Evolutionary conservation across 257 asterid genomes (phyloP).

Genomic region (Handroanthus guayacan): DNA sequence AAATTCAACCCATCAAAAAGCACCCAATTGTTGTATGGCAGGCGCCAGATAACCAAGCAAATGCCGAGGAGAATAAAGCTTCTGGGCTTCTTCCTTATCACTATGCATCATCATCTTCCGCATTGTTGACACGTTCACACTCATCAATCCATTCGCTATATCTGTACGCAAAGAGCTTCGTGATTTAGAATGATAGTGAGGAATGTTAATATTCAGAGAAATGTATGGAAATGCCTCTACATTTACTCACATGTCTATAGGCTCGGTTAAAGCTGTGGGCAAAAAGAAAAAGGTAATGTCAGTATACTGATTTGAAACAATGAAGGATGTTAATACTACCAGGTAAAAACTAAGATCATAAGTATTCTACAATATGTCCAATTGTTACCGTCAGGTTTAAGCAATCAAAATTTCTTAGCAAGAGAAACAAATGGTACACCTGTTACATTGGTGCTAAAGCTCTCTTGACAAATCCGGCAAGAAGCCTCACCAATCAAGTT

Average conservation of each 20-base stretch:
- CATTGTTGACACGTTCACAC: conserved; percentile 84
- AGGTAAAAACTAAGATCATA: not conserved
- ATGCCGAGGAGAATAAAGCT: not conserved
- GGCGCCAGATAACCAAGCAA: not conserved
- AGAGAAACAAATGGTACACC: conserved; percentile 37
- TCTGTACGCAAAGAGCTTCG: conserved; percentile 41
- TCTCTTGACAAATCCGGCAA: conserved; percentile 88
- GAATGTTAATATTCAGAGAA: not conserved
- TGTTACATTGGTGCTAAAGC: conserved; percentile 84
- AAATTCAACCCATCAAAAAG: not conserved
- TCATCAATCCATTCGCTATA: conserved; percentile 99
- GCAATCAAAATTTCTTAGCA: not conserved
- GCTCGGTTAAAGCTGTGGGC: conserved; percentile 72
- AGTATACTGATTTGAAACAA: not conserved
- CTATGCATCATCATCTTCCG: conserved; percentile 70
- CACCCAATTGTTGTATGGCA: not conserved
- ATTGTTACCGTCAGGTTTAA: not conserved
- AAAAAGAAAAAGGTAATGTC: conserved; percentile 10
- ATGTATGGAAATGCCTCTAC: not conserved
- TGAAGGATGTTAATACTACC: not conserved
- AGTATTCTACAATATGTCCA: not conserved
- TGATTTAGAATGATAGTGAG: not conserved
- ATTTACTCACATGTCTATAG: conserved; percentile 75
- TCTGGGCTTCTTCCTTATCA: not conserved
- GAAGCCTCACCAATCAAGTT: conserved; percentile 80